phyloP scores from a whole-genome alignment of 2,329 filamentous ascomycete genomes.

The Cadophora luteo-olivacea region DNA sequence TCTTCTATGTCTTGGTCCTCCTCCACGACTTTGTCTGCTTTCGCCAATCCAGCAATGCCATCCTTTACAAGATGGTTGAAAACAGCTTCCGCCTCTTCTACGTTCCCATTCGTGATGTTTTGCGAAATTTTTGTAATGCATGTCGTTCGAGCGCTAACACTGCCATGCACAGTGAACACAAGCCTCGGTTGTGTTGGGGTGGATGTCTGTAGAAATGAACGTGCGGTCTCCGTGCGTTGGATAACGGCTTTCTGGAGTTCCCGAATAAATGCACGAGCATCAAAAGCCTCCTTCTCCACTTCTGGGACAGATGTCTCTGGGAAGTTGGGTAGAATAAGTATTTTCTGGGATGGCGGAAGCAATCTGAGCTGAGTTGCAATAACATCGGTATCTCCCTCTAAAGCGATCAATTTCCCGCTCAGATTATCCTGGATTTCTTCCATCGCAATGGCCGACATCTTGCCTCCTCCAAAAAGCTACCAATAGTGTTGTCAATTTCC shows the following conservation, averaged over 20 bases:
- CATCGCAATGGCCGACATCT: conserved; percentile 13
- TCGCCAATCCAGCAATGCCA: conserved; percentile 52
- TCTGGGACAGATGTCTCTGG: conserved; percentile 34
- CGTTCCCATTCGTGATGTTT: conserved; percentile 57
- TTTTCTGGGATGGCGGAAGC: conserved; percentile 63
- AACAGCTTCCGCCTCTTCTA: conserved; percentile 55
- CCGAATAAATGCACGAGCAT: conserved; percentile 52
- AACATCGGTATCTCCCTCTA: conserved; percentile 62
- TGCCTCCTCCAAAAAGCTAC: not conserved
- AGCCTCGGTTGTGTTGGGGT: conserved; percentile 56
- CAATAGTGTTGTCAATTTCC: not conserved
- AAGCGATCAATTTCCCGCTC: conserved; percentile 60
- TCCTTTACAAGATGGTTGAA: conserved; percentile 58
- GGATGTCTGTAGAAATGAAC: conserved; percentile 56
- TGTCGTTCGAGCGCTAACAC: conserved; percentile 57
- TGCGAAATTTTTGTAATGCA: conserved; percentile 62
- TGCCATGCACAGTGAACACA: conserved; percentile 67
- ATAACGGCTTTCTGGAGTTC: conserved; percentile 57
- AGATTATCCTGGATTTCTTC: not conserved
- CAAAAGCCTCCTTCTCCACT: conserved; percentile 46
- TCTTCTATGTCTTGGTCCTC: conserved; percentile 3
- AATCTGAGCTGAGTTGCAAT: conserved; percentile 66
- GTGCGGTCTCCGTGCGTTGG: conserved; percentile 55
- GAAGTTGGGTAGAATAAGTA: conserved; percentile 59
- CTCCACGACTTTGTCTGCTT: conserved; percentile 24